Evolutionary conservation across 345 rosid species (phyloP), one percentile per base, ranked within the genome.

Genomic region (Gossypium mustelinum): DNA sequence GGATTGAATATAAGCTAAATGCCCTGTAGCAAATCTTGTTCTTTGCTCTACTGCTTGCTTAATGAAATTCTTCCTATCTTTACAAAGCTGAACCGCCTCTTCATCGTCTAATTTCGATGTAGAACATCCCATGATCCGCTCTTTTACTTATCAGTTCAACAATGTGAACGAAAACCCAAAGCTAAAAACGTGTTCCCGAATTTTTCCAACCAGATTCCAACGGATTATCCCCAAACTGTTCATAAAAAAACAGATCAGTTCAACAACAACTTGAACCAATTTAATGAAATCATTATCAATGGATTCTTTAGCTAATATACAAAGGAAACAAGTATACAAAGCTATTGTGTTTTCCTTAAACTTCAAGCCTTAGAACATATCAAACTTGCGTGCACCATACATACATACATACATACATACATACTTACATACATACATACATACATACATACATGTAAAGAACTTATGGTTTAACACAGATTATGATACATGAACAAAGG

Each of bases 1-100:
- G 56, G 99, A 93, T 57, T 88, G 89, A 27, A 93, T 86, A 76
- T 95, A 95, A 78, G 98, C 93, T 52, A 86, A 60, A 75, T 91
- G 99, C 34, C 89, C 85, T 13, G 92, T 82, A 13, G 97, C 97
- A 65, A 95, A 90, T 73, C 85, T 80, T n/a, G 88, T 84, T 83
- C 99, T 87, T 66, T 93, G 89, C 83, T 91, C 93, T n/a, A 93
- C 82, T 0, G 94, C 99, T 76, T 93, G 94, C 81, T 93, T 93
- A 72, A 95, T 92, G 86, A 91, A 95, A 64, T 78, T 81, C 82
- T 92, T 95, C 69, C 98, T 71, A 75, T 95, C 98, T 81, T 86
- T 93, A 81, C 99, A 95, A 64, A 95, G 92, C 86, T 86, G 91
- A 84, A 95, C 97, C n/a, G 90, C 93, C 77, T 95, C 99, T 75